Base-by-base conservation (phyloP, 2,329 filamentous ascomycete species). In the Biscogniauxia marginata region DNA sequence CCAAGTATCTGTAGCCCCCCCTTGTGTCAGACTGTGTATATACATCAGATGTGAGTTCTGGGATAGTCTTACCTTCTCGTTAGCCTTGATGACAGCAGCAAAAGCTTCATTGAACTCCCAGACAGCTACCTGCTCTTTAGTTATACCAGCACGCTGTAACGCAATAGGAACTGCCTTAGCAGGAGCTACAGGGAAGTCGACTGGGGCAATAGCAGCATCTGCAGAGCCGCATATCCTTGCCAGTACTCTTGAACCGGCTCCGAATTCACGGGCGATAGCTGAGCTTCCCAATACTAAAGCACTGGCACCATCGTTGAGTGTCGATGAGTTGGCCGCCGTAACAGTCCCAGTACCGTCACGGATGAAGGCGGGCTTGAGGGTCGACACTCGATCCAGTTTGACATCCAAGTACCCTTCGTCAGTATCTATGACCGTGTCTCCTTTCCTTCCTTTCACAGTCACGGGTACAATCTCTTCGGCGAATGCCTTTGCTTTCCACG, bases 91-190 rank as follows among this genome's bases (percentile, higher is more conserved):
- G 24, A 97, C 93, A 4, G 90, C 91, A 23, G 95, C 93, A 71
- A 99, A 99, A 0, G 95, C 95, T 77, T 99, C 95, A 74, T 99
- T 99, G 75, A 99, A 96, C 73, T 98, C 95, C 93, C 95, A 98
- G 20, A 97, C 79, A 4, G 93, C 87, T 47, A 99, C 91, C 73
- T 98, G 90, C 48, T 96, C 89, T 75, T 93, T 91, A 62, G 85
- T 91, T 64, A 99, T 93, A 9, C 93, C 93, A 0, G 95, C 95
- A 55, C 93, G 84, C 74, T 92, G 84, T 50, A 99, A 81, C 9
- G 93, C 93, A 66, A 97, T 85, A 3, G 93, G 92, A 0, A 98
- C 93, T 4, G 93, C 93, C 74, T 96, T 93, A 43, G 95, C 84
- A 0, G 95, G 95, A 1, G 95, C 95, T 46, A 97, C 80, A 13